phyloP scores from a whole-genome alignment of 108 stramenopile genomes.

The Asterionellopsis glacialis region DNA sequence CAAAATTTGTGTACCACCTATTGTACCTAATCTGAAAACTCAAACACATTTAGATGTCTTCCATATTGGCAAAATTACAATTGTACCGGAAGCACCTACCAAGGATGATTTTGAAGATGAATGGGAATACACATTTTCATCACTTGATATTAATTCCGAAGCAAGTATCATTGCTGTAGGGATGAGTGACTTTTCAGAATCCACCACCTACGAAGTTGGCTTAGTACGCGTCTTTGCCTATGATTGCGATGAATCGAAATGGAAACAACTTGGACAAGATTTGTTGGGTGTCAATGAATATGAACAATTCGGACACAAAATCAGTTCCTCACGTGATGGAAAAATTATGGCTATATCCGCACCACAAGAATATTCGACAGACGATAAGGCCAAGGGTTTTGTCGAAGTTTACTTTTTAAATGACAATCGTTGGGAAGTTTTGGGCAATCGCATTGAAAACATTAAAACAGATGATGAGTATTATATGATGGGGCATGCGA shows the following conservation, averaged over 20 bases:
- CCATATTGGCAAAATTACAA: constrained; percentile 3
- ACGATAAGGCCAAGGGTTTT: constrained; percentile 11
- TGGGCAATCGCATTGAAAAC: constrained; percentile 5
- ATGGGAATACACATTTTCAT: constrained; percentile 11
- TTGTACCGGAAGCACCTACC: constrained; percentile 4
- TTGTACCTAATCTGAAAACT: background rate
- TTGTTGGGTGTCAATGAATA: constrained; percentile 2
- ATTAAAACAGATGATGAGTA: background rate
- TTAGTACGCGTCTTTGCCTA: constrained; percentile 11
- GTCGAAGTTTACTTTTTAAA: constrained; percentile 12
- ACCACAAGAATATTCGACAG: background rate
- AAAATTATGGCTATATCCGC: constrained; percentile 11
- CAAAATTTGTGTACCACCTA: background rate
- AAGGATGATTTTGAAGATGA: constrained; percentile 4
- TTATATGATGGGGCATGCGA: constrained; percentile 1
- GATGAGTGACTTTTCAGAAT: constrained; percentile 7
- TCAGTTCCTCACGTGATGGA: background rate
- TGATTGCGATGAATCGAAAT: background rate
- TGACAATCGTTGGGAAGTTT: constrained; percentile 1
- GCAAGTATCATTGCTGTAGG: constrained; percentile 9
- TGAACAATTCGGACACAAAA: constrained; percentile 10
- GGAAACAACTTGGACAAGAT: constrained; percentile 12
- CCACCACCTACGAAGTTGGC: constrained; percentile 1
- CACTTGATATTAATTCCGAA: constrained; percentile 7
- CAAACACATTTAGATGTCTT: background rate